Percentiles rank a stretch among this genome's conserved stretches.
These are phyloP conservation scores for Draba incana DNA, from an alignment of 345 rosid species.

Conservation along the genomic window DNA sequence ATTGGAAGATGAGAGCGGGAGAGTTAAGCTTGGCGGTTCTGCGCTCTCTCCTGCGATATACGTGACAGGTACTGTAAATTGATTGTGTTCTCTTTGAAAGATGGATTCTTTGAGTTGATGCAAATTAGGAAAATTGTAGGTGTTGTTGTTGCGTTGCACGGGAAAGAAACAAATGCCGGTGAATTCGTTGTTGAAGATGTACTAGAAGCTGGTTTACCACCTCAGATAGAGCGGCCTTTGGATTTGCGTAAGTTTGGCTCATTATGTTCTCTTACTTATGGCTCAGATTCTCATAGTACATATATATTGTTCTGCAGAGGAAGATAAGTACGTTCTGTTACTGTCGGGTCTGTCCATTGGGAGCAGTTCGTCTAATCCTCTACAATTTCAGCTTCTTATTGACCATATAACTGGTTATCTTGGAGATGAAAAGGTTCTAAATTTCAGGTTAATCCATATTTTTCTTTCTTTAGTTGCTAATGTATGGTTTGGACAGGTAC, in stretches of 20 bases:
- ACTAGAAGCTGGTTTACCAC: constrained; percentile 87
- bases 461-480: constrained; percentile 17
- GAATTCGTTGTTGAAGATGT: constrained; percentile 81
- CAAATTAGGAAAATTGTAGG: constrained; percentile 51
- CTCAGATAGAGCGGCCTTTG: constrained; percentile 68
- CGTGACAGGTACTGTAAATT: constrained; percentile 68
- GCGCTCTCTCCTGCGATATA: constrained; percentile 59
- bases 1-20: constrained; percentile 94
- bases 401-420: constrained; percentile 95
- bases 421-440: constrained; percentile 79
- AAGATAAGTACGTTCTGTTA: constrained; percentile 81
- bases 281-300: constrained; percentile 34
- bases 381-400: constrained; percentile 89
- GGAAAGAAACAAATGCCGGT: constrained; percentile 84
- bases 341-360: constrained; percentile 85
- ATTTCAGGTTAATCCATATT: constrained; percentile 26
- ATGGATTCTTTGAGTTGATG: constrained; percentile 10
- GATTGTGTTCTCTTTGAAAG: constrained; percentile 7
- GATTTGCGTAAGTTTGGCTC: constrained; percentile 50
- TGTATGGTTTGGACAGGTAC: constrained; percentile 57
- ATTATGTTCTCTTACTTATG: constrained; percentile 6
- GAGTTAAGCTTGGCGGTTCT: constrained; percentile 83
- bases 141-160: constrained; percentile 78
- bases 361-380: constrained; percentile 70
- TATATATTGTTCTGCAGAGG: constrained; percentile 54